Evolutionary conservation across 495 filamentous ascomycete species (phyloP).

Genomic region (Podospora comata): DNA sequence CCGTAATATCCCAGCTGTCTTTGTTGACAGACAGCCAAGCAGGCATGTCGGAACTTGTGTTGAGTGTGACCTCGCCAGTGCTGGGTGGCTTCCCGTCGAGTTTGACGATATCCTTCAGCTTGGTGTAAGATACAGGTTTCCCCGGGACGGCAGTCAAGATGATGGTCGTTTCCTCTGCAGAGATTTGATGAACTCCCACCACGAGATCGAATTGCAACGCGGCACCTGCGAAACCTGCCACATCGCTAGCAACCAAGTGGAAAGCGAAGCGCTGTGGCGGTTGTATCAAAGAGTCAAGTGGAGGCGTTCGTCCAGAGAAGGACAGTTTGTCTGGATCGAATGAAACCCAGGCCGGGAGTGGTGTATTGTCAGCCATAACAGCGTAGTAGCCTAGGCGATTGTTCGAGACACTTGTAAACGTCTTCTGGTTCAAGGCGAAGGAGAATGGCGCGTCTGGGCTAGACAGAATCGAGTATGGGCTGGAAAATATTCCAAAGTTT

Average conservation of each 20-base stretch:
- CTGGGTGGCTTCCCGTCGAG: slow-evolving; percentile 58
- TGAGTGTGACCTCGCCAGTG: slow-evolving; percentile 44
- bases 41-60: slow-evolving; percentile 53
- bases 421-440: slow-evolving; percentile 38
- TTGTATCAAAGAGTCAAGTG: slow-evolving; percentile 56
- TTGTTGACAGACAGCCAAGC: slow-evolving; percentile 69
- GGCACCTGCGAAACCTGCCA: slow-evolving; percentile 69
- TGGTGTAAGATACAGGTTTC: slow-evolving; percentile 51
- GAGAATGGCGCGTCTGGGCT: slow-evolving; percentile 38
- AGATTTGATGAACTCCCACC: slow-evolving; percentile 65
- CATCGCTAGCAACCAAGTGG: slow-evolving; percentile 74
- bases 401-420: slow-evolving; percentile 34
- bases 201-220: slow-evolving; percentile 64
- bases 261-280: slow-evolving; percentile 71
- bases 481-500: slow-evolving; percentile 42
- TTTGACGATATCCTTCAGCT: slow-evolving; percentile 52
- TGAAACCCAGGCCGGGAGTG: slow-evolving; percentile 80
- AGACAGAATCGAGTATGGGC: slow-evolving; percentile 38
- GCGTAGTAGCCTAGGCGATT: slow-evolving; percentile 63
- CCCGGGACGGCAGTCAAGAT: slow-evolving; percentile 59
- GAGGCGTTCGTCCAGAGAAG: slow-evolving; percentile 73
- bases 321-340: slow-evolving; percentile 64
- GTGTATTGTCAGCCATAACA: slow-evolving; percentile 69
- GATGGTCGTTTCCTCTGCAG: slow-evolving; percentile 55
- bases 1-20: slow-evolving; percentile 58